Evolutionary conservation across 2,329 filamentous ascomycete species (phyloP).

Genomic region (Stachybotrys echinatus): DNA sequence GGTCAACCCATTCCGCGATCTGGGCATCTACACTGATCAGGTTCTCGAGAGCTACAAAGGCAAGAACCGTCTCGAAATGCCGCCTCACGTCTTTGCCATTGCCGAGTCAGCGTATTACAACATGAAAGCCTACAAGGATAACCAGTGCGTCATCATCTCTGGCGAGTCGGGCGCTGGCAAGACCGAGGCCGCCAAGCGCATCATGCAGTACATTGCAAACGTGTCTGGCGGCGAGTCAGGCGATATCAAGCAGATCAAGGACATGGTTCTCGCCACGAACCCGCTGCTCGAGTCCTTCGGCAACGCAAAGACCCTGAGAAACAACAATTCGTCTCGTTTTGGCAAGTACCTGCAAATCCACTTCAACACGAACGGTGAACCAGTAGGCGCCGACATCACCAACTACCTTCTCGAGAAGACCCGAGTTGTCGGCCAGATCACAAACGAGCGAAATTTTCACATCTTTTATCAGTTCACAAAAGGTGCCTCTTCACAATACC

Average conservation of each 20-base stretch:
- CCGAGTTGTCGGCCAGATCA: constrained; percentile 90
- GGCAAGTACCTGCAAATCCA: constrained; percentile 98
- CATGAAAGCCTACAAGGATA: constrained; percentile 99
- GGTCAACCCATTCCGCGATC: constrained; percentile 94
- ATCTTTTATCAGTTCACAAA: constrained; percentile 99
- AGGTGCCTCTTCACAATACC: constrained; percentile 80
- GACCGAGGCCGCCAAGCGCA: constrained; percentile 95
- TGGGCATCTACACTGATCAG: constrained; percentile 95
- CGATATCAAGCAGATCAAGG: constrained; percentile 94
- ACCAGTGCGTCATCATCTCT: constrained; percentile 99
- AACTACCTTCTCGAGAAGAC: constrained; percentile 97
- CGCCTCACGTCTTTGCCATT: constrained; percentile 95
- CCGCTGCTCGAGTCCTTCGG: constrained; percentile 95
- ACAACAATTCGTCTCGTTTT: constrained; percentile 98
- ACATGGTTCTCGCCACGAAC: constrained; percentile 99
- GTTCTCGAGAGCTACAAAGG: constrained; percentile 92
- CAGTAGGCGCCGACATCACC: constrained; percentile 93
- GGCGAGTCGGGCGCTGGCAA: constrained; percentile 98
- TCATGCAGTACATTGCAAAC: constrained; percentile 99
- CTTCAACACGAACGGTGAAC: constrained; percentile 88
- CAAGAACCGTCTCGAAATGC: constrained; percentile 93
- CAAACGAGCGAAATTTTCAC: constrained; percentile 95
- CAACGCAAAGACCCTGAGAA: constrained; percentile 94
- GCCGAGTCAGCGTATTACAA: constrained; percentile 97
- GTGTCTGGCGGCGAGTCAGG: constrained; percentile 82